Base-by-base conservation (phyloP, 768 basidiomycete genomes). In the Podaxis sp. region DNA sequence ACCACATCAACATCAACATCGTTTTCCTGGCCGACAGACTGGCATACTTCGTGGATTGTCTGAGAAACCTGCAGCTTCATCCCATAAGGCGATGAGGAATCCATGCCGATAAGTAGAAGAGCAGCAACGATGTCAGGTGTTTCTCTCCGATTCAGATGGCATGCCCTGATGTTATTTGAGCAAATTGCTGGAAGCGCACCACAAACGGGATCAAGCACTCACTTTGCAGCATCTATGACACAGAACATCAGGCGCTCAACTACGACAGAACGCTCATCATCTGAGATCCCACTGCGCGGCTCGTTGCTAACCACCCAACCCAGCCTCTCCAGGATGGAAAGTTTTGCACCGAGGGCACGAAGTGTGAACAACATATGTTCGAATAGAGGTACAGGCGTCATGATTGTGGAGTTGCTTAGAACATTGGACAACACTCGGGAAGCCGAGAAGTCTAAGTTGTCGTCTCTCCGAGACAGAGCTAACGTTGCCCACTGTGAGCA, bases 81-180 rank as follows among this genome's bases (percentile, higher is more conserved):
- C 13, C 82, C 79, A 3, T 71, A 67, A 1, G 80, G 72, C 36
- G 80, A 80, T 12, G 77, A 72, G 1, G 77, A 70, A 66, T 91
- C 90, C 64, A 89, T 78, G 2, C 77, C 86, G 27, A 91, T 69
- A 2, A 87, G 72, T 3, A 87, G 63, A 46, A 92, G 66, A 2
- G 77, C 72, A 54, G 85, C 65, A 7, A 87, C 65, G 22, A 87
- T 68, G 61, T 84, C 78, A 12, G 82, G 77, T 1, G 81, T 67
- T 22, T 88, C 85, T 4, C 74, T 68, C 6, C 59, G 49, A 17
- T 67, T 64, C 15, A 83, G 68, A 55, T 70, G 72, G 53, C 73
- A 68, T 52, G 76, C 76, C 55, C 78, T 81, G 33, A 66, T 41
- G 9, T 38, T 55, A 41, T 22, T 7, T 59, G 37, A 57, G 15